Evolutionary conservation across 306 rosid species (phyloP).

Genomic region (Quercus engelmannii): DNA sequence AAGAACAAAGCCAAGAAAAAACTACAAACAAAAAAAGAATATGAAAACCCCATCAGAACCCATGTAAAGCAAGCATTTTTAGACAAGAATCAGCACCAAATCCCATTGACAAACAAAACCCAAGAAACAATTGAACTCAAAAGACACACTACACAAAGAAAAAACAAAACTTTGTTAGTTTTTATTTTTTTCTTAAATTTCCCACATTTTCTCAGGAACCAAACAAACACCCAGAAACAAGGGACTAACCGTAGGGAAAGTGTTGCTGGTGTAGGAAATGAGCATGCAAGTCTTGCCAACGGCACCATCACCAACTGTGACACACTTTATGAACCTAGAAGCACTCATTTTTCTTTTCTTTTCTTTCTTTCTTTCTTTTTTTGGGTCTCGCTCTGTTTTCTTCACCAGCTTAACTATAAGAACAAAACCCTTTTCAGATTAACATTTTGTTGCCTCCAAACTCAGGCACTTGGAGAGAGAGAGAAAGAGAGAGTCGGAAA

Average conservation of each 20-base stretch:
- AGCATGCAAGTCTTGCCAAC: constrained; percentile 99
- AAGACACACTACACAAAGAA: constrained; percentile 19
- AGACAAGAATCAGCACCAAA: constrained; percentile 1
- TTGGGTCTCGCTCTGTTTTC: not conserved
- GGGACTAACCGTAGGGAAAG: constrained; percentile 80
- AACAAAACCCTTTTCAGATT: constrained; percentile 32
- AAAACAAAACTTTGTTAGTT: not conserved
- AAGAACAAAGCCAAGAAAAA: constrained; percentile 17
- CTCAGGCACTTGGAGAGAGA: constrained; percentile 21
- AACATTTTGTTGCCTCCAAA: constrained; percentile 7
- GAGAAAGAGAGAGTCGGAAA: not conserved
- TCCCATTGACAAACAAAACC: constrained; percentile 10
- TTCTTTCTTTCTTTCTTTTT: not conserved
- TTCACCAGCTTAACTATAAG: not conserved
- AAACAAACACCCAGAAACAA: constrained; percentile 7
- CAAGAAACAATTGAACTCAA: constrained; percentile 6
- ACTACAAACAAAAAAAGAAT: not conserved
- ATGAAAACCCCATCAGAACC: not conserved
- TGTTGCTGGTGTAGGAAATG: constrained; percentile 95
- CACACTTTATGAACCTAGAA: constrained; percentile 92
- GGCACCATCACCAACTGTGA: constrained; percentile 94
- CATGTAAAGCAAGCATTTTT: not conserved
- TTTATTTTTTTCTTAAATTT: not conserved
- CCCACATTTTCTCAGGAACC: not conserved
- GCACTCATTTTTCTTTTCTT: constrained; percentile 58